A percentile compares a stretch with the other conserved stretches of the same genome.
Conservation (phyloP, 352 stramenopile genomes). For the Globisporangium abappressorium region DNA sequence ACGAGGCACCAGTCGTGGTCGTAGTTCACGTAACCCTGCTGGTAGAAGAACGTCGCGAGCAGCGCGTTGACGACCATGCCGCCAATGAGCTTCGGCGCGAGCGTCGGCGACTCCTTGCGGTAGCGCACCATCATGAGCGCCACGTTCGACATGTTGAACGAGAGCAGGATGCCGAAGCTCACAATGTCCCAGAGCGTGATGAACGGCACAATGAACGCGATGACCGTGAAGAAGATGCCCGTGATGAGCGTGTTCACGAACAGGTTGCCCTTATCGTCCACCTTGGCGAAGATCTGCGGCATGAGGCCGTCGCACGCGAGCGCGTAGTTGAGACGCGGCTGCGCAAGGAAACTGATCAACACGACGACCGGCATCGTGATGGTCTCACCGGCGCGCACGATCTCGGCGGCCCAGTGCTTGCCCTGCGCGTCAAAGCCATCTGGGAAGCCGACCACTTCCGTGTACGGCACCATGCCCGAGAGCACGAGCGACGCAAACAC, state of each 20-base stretch:
- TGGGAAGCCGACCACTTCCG: conserved; percentile 28
- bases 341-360: conserved; percentile 90
- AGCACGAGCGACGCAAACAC: conserved; percentile 80
- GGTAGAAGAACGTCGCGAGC: conserved; percentile 59
- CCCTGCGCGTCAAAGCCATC: conserved; percentile 39
- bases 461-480: conserved; percentile 52
- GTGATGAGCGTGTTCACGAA: conserved; percentile 76
- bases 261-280: conserved; percentile 78
- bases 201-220: conserved; percentile 79
- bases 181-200: conserved; percentile 85
- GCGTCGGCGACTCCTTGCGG: conserved; percentile 45
- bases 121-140: conserved; percentile 76
- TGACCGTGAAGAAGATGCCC: conserved; percentile 57
- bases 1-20: conserved; percentile 29
- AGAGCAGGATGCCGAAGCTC: conserved; percentile 85
- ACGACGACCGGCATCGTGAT: conserved; percentile 93
- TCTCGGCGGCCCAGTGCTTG: conserved; percentile 40
- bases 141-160: conserved; percentile 84
- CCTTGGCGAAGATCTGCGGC: conserved; percentile 87
- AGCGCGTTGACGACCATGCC: conserved; percentile 36
- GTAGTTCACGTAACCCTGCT: conserved; percentile 66
- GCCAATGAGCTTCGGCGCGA: conserved; percentile 42
- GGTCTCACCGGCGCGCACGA: conserved; percentile 55
- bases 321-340: conserved; percentile 92
- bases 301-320: conserved; percentile 92